phyloP scores from a whole-genome alignment of 768 basidiomycete genomes.

The Agaricus subrufescens region DNA sequence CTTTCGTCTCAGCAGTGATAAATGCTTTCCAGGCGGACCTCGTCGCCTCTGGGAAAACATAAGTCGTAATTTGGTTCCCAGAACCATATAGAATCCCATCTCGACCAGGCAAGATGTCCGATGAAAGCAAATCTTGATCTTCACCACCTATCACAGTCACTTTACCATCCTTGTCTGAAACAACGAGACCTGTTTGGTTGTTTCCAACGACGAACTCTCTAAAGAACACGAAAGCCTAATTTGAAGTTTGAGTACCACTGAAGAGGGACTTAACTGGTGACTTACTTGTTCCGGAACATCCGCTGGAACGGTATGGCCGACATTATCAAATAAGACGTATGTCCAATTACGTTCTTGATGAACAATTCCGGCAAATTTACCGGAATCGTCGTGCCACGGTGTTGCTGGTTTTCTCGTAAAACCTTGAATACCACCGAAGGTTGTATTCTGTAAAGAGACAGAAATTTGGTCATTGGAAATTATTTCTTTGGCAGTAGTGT shows the following conservation, averaged over 20 bases:
- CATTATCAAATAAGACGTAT: slow-evolving; percentile 37
- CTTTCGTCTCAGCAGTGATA: slow-evolving; percentile 34
- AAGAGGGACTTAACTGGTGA: not conserved
- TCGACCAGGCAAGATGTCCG: slow-evolving; percentile 46
- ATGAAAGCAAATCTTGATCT: slow-evolving; percentile 32
- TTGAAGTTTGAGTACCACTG: not conserved
- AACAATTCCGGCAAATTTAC: slow-evolving; percentile 60
- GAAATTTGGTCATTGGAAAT: not conserved
- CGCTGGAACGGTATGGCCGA: slow-evolving; percentile 38
- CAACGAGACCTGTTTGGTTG: slow-evolving; percentile 56
- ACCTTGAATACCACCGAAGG: slow-evolving; percentile 73
- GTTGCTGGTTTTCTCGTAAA: slow-evolving; percentile 68
- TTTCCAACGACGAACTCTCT: slow-evolving; percentile 66
- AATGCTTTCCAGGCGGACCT: slow-evolving; percentile 52
- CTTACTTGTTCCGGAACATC: slow-evolving; percentile 33
- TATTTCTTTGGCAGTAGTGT: not conserved
- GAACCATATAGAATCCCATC: slow-evolving; percentile 54
- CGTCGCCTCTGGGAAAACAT: slow-evolving; percentile 50
- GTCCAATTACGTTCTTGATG: slow-evolving; percentile 74
- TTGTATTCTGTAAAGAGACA: slow-evolving; percentile 53
- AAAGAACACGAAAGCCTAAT: slow-evolving; percentile 54
- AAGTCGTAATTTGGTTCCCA: slow-evolving; percentile 45
- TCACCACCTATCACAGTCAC: slow-evolving; percentile 44
- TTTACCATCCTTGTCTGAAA: slow-evolving; percentile 20
- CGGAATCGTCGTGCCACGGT: slow-evolving; percentile 57